A percentile compares a stretch with the other conserved stretches of the same genome.
phyloP scores from a whole-genome alignment of 805 yeast genomes.

The Yarrowia porcina region DNA sequence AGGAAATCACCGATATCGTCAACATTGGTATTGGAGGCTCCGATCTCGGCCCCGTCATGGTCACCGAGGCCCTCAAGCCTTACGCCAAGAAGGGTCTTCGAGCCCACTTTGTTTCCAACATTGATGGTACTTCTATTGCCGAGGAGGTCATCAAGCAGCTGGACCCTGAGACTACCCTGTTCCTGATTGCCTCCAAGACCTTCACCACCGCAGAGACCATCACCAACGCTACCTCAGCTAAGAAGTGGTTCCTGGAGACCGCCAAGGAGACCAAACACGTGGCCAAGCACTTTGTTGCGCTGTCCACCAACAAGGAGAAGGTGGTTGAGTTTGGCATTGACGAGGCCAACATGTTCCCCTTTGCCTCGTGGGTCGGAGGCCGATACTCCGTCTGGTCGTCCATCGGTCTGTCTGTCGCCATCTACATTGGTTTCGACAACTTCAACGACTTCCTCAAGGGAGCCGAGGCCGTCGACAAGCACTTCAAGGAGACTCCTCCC shows the following conservation, averaged over 20 bases:
- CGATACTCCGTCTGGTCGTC: slow-evolving; percentile 99
- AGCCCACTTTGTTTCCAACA: slow-evolving; percentile 94
- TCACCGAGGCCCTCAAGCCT: slow-evolving; percentile 93
- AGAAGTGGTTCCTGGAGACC: slow-evolving; percentile 81
- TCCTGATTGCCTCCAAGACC: slow-evolving; percentile 89
- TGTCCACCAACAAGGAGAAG: slow-evolving; percentile 87
- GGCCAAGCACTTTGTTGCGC: slow-evolving; percentile 96
- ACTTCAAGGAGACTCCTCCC: slow-evolving; percentile 78
- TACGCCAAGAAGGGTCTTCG: slow-evolving; percentile 67
- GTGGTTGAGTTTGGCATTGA: slow-evolving; percentile 96
- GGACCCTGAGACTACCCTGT: slow-evolving; percentile 85
- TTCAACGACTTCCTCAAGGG: slow-evolving; percentile 91
- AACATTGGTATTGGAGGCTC: slow-evolving; percentile 99
- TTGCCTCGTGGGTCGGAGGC: slow-evolving; percentile 99
- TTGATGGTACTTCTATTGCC: slow-evolving; percentile 96
- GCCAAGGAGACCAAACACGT: slow-evolving; percentile 69
- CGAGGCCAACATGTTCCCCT: slow-evolving; percentile 97
- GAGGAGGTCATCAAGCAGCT: slow-evolving; percentile 71
- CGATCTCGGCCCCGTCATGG: slow-evolving; percentile 99
- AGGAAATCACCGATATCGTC: slow-evolving; percentile 86
- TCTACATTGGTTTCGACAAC: slow-evolving; percentile 93
- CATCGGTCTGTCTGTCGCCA: slow-evolving; percentile 91
- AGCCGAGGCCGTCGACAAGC: slow-evolving; percentile 95
- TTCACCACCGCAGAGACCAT: slow-evolving; percentile 98
- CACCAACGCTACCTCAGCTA: slow-evolving; percentile 95